Conservation (phyloP, 176 grass and related monocot species). For the Oryza officinalis region DNA sequence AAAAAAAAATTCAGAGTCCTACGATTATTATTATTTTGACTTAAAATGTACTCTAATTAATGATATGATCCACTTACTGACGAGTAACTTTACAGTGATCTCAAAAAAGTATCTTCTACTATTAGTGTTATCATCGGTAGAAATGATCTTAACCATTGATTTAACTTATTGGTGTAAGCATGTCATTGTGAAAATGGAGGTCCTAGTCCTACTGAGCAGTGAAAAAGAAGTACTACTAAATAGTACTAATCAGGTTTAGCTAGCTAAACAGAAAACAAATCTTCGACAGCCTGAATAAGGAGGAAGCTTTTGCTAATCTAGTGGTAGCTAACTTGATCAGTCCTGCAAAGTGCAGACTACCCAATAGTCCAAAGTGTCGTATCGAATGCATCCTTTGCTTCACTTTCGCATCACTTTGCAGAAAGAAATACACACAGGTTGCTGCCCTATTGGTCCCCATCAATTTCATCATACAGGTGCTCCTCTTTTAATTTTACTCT, state of each 20-base stretch:
- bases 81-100: no score
- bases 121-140: no score
- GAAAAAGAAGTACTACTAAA: not conserved
- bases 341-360: not conserved
- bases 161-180: not conserved
- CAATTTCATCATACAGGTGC: conserved; percentile 18
- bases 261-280: conserved; percentile 8
- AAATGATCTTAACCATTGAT: no score
- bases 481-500: not conserved
- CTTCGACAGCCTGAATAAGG: not conserved
- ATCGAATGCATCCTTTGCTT: not conserved
- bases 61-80: not conserved
- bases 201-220: not conserved
- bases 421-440: conserved; percentile 8
- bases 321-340: conserved; percentile 9
- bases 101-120: no score
- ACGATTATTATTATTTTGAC: not conserved
- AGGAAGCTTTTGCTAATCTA: not conserved
- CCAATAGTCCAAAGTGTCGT: conserved; percentile 3
- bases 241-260: not conserved
- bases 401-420: conserved; percentile 26
- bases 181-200: no score
- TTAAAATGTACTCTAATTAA: not conserved
- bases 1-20: not conserved
- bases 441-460: not conserved